Percentiles rank a stretch among this genome's conserved stretches.
Conservation (phyloP, 768 basidiomycete genomes). For the Auricularia heimuer region DNA sequence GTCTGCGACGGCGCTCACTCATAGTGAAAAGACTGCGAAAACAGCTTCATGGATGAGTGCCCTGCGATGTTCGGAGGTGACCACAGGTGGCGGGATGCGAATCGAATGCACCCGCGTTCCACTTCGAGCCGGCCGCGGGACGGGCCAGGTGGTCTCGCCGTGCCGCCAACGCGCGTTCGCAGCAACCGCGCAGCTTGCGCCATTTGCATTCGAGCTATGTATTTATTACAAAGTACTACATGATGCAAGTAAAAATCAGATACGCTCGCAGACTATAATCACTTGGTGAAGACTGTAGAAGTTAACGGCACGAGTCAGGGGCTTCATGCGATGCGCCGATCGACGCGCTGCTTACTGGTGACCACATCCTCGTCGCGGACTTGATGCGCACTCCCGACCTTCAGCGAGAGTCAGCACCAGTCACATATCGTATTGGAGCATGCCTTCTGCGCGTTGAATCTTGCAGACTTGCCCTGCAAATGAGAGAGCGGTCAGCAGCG, state of each 20-base stretch:
- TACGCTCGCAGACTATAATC: neutral
- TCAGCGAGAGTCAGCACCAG: constrained; percentile 35
- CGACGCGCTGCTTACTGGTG: constrained; percentile 50
- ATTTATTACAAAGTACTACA: neutral
- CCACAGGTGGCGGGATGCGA: neutral
- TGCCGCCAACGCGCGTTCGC: neutral
- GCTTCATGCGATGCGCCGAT: constrained; percentile 2
- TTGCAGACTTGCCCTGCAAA: constrained; percentile 19
- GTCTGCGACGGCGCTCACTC: constrained; percentile 28
- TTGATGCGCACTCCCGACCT: constrained; percentile 44
- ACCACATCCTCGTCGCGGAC: constrained; percentile 86
- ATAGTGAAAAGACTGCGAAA: constrained; percentile 46
- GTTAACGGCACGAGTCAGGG: constrained; percentile 3
- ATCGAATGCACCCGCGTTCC: neutral
- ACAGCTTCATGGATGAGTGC: constrained; percentile 36
- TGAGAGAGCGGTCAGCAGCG: constrained; percentile 9
- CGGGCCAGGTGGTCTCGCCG: neutral
- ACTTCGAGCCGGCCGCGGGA: neutral
- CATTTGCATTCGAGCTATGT: neutral
- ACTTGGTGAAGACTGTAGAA: constrained; percentile 29
- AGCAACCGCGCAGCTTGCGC: neutral
- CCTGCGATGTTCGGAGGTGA: neutral
- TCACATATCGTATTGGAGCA: neutral
- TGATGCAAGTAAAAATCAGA: neutral
- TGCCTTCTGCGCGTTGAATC: constrained; percentile 67